phyloP scores from a whole-genome alignment of 169 alveolate genomes.

The Cryptosporidium viatorum region DNA sequence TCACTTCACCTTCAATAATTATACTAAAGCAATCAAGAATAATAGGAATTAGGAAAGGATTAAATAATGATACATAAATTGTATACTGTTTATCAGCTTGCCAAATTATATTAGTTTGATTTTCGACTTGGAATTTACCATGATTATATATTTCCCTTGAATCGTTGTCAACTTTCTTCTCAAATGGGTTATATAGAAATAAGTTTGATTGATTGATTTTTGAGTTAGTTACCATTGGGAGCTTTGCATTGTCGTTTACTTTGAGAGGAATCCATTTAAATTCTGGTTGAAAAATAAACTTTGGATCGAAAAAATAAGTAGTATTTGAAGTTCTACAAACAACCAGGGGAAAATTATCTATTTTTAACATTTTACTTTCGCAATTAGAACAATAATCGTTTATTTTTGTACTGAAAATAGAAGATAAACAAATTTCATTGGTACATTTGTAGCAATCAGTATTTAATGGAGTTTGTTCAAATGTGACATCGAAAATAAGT shows the following conservation, averaged over 20 bases:
- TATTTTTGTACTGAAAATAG: neutral
- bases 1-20: conserved; percentile 49
- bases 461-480: conserved; percentile 15
- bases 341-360: neutral
- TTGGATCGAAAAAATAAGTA: neutral
- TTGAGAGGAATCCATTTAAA: conserved; percentile 40
- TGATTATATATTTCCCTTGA: neutral
- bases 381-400: conserved; percentile 42
- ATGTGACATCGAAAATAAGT: conserved; percentile 38
- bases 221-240: neutral
- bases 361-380: neutral
- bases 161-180: conserved; percentile 28
- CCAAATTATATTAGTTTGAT: conserved; percentile 30
- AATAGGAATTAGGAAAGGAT: conserved; percentile 42
- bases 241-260: neutral
- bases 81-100: conserved; percentile 34
- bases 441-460: conserved; percentile 7
- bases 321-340: conserved; percentile 4
- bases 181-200: conserved; percentile 64
- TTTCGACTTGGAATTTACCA: neutral
- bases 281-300: neutral
- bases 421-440: neutral
- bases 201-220: conserved; percentile 3
- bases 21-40: conserved; percentile 49
- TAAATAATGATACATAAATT: conserved; percentile 48